Base-by-base conservation (phyloP, 495 filamentous ascomycete species). In the Entonaema liquescens region DNA sequence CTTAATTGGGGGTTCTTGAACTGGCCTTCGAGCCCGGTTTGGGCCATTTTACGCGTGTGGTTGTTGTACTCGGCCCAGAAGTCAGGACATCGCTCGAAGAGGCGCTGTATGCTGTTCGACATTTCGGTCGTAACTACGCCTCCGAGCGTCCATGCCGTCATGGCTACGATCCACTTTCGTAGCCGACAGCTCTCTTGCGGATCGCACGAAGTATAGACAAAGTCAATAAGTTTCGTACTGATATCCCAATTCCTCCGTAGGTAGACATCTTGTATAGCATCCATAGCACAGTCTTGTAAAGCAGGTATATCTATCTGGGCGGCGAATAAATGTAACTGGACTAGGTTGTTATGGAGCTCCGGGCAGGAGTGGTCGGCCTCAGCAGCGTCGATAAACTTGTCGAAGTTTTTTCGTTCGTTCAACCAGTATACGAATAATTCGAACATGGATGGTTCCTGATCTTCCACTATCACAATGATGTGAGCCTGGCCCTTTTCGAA, bases 1-100 rank as follows among this genome's bases (percentile, higher is more conserved):
- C 82, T 70, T 13, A 85, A 77, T 71, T 83, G 82, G 0, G 83
- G 83, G 73, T 84, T 84, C 76, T 85, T 85, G 70, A 83, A 76
- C 61, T 79, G 75, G 56, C 81, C 67, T 65, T 84, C 81, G 29
- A 82, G 77, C 40, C 81, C 75, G 63, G 77, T 77, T 54, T 73
- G 70, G 6, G 71, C 63, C 77, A 84, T 81, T 73, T 83, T 83
- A 33, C 68, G 65, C 3, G 83, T 72, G 67, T 85, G 82, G 38
- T 69, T 74, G 52, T 73, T 57, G 67, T 83, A 85, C 53, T 85
- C 83, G 49, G 76, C 77, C 55, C 60, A 64, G 26, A 84, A 76
- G 50, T 76, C 76, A 6, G 80, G 77, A 52, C 76, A 80, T 7
- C 65, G 55, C 35, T 75, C 69, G 59, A 85, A 81, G 15, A 83